These are phyloP conservation scores for Solioccasus polychromus DNA, from an alignment of 768 basidiomycete species.

Conservation along the genomic window DNA sequence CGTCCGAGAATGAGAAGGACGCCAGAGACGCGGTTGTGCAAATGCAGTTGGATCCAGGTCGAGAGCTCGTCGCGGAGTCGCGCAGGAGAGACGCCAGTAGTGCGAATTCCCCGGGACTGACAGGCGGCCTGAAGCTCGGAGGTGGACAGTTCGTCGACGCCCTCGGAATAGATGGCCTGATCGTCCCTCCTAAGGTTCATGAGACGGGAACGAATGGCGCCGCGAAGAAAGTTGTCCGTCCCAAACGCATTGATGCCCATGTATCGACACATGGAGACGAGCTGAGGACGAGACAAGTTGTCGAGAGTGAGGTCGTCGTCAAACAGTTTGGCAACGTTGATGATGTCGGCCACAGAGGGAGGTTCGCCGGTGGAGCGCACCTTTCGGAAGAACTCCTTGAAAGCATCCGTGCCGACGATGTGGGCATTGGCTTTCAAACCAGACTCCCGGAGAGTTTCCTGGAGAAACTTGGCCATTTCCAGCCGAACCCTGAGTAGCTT, in stretches of 20 bases:
- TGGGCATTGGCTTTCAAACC: slow-evolving; percentile 90
- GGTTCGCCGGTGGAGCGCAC: slow-evolving; percentile 94
- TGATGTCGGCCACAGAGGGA: slow-evolving; percentile 83
- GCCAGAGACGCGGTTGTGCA: slow-evolving; percentile 89
- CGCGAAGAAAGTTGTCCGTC: slow-evolving; percentile 96
- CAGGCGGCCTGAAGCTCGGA: slow-evolving; percentile 91
- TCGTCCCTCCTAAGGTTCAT: slow-evolving; percentile 87
- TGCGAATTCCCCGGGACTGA: slow-evolving; percentile 91
- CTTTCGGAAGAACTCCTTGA: slow-evolving; percentile 99
- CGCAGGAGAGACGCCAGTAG: slow-evolving; percentile 81
- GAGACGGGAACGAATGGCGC: slow-evolving; percentile 81
- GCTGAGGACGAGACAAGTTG: slow-evolving; percentile 96
- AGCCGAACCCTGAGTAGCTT: slow-evolving; percentile 92
- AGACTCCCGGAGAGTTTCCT: slow-evolving; percentile 94
- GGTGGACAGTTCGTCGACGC: slow-evolving; percentile 86
- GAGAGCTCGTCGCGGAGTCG: slow-evolving; percentile 84
- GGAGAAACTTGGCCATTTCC: slow-evolving; percentile 99
- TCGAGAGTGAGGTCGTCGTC: slow-evolving; percentile 97
- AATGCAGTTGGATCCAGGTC: slow-evolving; percentile 90
- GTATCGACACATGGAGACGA: slow-evolving; percentile 95
- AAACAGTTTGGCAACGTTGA: slow-evolving; percentile 95
- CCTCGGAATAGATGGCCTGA: slow-evolving; percentile 87
- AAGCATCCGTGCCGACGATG: slow-evolving; percentile 91
- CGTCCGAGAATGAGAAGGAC: slow-evolving; percentile 91
- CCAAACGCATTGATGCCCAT: slow-evolving; percentile 99